phyloP scores from a whole-genome alignment of 129 eudicot species.

The Arctium lappa region DNA sequence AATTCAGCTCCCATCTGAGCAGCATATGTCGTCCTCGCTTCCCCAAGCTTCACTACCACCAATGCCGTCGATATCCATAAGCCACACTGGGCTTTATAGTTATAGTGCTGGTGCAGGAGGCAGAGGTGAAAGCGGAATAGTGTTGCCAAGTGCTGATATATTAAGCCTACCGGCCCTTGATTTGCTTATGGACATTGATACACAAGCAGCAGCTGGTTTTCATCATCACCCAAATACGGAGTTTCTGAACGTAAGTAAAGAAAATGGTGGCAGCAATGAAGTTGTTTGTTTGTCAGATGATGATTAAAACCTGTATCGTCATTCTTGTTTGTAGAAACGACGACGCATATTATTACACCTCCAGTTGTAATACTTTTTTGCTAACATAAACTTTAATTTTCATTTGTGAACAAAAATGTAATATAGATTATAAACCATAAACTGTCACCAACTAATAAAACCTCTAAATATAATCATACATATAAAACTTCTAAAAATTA shows the following conservation, averaged over 20 bases:
- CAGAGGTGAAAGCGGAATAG: constrained; percentile 4
- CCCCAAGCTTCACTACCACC: constrained; percentile 23
- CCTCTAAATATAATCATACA: no score
- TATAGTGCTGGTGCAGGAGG: constrained; percentile 1
- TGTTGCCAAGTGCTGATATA: constrained; percentile 11
- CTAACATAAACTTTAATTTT: no score
- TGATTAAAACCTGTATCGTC: constrained; percentile 23
- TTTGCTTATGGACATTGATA: constrained; percentile 39
- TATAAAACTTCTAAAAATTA: no score
- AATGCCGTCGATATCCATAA: constrained; percentile 26
- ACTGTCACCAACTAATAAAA: no score
- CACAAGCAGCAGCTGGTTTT: constrained; percentile 14
- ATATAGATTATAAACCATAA: no score
- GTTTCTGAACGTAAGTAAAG: constrained; percentile 18
- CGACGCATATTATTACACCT: not conserved
- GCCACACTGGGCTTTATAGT: constrained; percentile 24
- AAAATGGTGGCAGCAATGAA: constrained; percentile 18
- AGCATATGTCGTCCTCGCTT: constrained; percentile 3
- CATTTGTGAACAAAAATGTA: no score
- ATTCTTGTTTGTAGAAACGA: not conserved
- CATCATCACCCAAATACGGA: constrained; percentile 8
- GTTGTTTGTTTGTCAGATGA: constrained; percentile 81
- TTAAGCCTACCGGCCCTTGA: constrained; percentile 22
- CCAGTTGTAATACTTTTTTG: not conserved
- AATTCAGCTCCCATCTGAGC: not conserved